Conservation (phyloP, 768 basidiomycete genomes). For the Strobilomyces echinocephalus region DNA sequence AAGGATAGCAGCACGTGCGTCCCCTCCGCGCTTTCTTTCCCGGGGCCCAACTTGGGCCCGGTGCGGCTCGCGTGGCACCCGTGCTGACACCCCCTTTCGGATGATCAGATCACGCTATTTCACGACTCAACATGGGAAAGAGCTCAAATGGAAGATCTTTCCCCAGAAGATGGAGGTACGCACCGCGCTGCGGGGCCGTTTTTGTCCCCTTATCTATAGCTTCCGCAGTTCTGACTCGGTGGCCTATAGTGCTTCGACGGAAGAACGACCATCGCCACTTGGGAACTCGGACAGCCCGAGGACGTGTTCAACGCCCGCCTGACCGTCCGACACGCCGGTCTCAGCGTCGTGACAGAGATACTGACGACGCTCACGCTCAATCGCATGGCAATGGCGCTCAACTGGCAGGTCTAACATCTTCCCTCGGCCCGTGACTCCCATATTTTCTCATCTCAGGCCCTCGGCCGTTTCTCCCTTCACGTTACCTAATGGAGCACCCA, state of each 20-base stretch:
- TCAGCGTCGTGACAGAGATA: constrained; percentile 69
- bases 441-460: not conserved
- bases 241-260: constrained; percentile 57
- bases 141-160: constrained; percentile 71
- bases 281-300: constrained; percentile 58
- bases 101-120: constrained; percentile 66
- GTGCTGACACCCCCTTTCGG: not conserved
- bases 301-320: constrained; percentile 58
- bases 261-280: constrained; percentile 56
- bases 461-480: not conserved
- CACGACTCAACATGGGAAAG: constrained; percentile 59
- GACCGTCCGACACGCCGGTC: constrained; percentile 52
- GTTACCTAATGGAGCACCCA: not conserved
- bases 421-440: not conserved
- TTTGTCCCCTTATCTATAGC: not conserved
- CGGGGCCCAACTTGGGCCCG: not conserved
- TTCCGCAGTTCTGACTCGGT: constrained; percentile 1
- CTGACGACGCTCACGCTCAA: constrained; percentile 71
- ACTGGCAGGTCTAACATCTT: constrained; percentile 38
- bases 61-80: too few relatives aligned
- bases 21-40: not conserved
- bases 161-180: constrained; percentile 64
- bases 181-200: not conserved
- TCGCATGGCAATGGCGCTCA: constrained; percentile 58
- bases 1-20: constrained; percentile 59